Conservation (phyloP, 148 eudicot species). For the Silene latifolia region DNA sequence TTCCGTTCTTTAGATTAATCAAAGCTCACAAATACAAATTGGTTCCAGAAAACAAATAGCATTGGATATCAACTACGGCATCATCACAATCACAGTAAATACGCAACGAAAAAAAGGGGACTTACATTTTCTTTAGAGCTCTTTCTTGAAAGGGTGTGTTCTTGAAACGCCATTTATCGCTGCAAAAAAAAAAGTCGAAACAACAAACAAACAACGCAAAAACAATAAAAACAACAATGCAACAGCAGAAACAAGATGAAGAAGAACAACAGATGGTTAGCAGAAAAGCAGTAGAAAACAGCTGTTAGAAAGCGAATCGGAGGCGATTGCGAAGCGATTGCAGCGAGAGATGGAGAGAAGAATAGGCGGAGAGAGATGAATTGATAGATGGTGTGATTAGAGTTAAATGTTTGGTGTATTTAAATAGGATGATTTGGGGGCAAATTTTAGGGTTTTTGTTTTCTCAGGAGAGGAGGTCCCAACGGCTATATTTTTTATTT, state of each 20-base stretch:
- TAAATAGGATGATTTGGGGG: constrained; percentile 8
- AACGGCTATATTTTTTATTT: constrained; percentile 31
- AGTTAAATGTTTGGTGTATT: constrained; percentile 5
- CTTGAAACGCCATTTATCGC: constrained; percentile 33
- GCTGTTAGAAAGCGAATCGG: neutral
- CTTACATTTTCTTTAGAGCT: constrained; percentile 67
- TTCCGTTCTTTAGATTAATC: neutral
- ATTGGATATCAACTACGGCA: neutral
- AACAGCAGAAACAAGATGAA: neutral
- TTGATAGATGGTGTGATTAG: neutral
- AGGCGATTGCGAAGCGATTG: neutral
- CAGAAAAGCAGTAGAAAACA: neutral
- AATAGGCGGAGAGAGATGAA: neutral
- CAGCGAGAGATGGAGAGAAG: neutral
- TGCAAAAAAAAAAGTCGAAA: constrained; percentile 16
- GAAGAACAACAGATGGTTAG: constrained; percentile 11
- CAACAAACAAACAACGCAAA: constrained; percentile 6
- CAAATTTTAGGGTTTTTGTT: constrained; percentile 7
- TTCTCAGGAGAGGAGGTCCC: neutral
- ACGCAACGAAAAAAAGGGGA: neutral
- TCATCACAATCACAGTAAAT: neutral
- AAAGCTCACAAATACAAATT: neutral
- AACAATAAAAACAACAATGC: neutral
- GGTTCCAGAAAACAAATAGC: neutral
- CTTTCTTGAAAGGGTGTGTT: constrained; percentile 50